Percentiles rank a stretch among this genome's conserved stretches.
phyloP scores from a whole-genome alignment of 106 monocot species.

The Acorus gramineus region DNA sequence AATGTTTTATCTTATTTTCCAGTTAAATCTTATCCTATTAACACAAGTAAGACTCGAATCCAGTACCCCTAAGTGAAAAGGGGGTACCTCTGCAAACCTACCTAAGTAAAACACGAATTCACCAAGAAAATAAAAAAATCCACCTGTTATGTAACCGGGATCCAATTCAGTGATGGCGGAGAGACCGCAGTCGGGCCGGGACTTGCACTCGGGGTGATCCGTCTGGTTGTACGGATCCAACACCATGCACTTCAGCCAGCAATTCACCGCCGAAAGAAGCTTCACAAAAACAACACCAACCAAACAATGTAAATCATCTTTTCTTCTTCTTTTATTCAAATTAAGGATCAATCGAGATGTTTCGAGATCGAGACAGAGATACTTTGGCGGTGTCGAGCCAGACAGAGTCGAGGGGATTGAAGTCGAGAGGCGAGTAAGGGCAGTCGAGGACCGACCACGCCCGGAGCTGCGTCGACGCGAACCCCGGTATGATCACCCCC shows the following conservation, averaged over 20 bases:
- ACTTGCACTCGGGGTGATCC: slow-evolving; percentile 92
- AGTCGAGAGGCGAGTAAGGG: slow-evolving; percentile 92
- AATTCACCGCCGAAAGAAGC: slow-evolving; percentile 94
- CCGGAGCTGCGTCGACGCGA: slow-evolving; percentile 93
- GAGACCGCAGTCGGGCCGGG: slow-evolving; percentile 86
- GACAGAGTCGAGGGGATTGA: slow-evolving; percentile 91
- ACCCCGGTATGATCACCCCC: slow-evolving; percentile 95
- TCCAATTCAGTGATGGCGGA: slow-evolving; percentile 96
- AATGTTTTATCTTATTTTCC: too few species aligned
- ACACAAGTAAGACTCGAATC: too few species aligned
- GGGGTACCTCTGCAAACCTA: neutral
- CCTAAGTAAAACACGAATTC: neutral
- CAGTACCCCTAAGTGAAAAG: too few species aligned
- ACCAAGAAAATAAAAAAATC: neutral
- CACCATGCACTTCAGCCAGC: slow-evolving; percentile 98
- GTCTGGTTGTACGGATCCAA: slow-evolving; percentile 92
- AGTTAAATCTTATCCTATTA: neutral
- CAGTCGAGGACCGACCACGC: slow-evolving; percentile 99
- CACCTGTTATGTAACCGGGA: slow-evolving; percentile 98
- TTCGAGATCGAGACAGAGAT: neutral
- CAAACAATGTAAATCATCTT: too few species aligned
- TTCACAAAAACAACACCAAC: slow-evolving; percentile 20
- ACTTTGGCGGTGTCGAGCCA: slow-evolving; percentile 96
- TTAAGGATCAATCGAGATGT: too few species aligned
- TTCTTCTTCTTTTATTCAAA: too few species aligned